Conservation (phyloP, 1,139 yeast genomes). For the Protomyces macrosporus region DNA sequence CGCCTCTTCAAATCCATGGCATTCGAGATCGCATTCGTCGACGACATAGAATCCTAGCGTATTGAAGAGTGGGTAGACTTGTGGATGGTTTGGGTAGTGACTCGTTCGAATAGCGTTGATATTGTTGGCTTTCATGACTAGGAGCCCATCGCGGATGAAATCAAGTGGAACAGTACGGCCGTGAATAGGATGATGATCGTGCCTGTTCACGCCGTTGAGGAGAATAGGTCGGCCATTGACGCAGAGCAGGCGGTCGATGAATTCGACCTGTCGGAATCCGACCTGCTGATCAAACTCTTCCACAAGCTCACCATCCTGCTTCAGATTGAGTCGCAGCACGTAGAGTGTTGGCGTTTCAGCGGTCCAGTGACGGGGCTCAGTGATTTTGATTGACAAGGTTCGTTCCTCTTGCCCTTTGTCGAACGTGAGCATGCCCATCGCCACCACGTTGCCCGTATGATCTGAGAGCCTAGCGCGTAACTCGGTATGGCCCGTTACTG, state of each 20-base stretch:
- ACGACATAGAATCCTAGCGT: conserved; percentile 40
- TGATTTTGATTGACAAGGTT: conserved; percentile 8
- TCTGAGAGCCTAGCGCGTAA: conserved; percentile 7
- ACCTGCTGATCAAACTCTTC: conserved; percentile 35
- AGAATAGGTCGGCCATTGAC: conserved; percentile 39
- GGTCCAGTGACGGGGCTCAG: conserved; percentile 38
- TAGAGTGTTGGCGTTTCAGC: conserved; percentile 42
- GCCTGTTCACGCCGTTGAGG: conserved; percentile 40
- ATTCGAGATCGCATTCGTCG: conserved; percentile 43
- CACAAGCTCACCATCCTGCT: conserved; percentile 27
- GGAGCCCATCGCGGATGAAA: conserved; percentile 38
- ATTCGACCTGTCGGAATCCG: conserved; percentile 39
- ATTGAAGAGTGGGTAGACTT: conserved; percentile 36
- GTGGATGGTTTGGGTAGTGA: conserved; percentile 40
- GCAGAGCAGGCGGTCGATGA: conserved; percentile 36
- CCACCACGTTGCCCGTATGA: neutral
- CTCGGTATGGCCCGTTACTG: neutral
- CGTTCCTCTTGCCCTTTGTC: neutral
- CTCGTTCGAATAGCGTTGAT: conserved; percentile 42
- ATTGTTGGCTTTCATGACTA: conserved; percentile 40
- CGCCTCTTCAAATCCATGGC: conserved; percentile 40
- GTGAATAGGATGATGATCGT: conserved; percentile 39
- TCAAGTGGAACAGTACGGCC: conserved; percentile 42
- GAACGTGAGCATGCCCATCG: neutral
- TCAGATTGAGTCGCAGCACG: conserved; percentile 32